Conservation (phyloP, 2,329 filamentous ascomycete species). For the Fusarium mexicanum region DNA sequence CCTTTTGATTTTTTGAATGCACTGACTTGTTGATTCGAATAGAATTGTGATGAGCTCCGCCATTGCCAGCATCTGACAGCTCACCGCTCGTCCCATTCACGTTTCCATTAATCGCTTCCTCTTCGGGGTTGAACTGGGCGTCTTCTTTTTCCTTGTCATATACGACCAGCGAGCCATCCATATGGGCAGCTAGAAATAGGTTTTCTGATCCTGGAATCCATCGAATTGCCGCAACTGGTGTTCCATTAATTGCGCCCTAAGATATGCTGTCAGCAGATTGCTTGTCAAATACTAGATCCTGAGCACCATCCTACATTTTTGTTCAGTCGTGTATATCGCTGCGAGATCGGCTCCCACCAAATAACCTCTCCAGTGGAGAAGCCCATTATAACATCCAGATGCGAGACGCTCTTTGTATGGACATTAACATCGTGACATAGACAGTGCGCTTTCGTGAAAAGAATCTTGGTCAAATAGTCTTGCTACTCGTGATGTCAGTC, state of each 20-base stretch:
- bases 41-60: constrained; percentile 50
- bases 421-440: constrained; percentile 93
- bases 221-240: constrained; percentile 84
- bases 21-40: constrained; percentile 90
- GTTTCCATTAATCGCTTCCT: constrained; percentile 62
- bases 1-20: constrained; percentile 91
- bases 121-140: constrained; percentile 78
- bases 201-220: constrained; percentile 97
- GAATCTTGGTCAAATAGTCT: constrained; percentile 92
- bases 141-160: constrained; percentile 99
- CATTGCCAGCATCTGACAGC: constrained; percentile 49
- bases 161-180: constrained; percentile 89
- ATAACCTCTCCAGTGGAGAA: constrained; percentile 97
- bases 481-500: constrained; percentile 61
- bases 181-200: constrained; percentile 89
- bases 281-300: not conserved
- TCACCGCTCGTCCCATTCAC: constrained; percentile 54
- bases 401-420: constrained; percentile 78
- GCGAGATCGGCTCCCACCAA: constrained; percentile 97
- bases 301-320: constrained; percentile 75
- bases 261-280: constrained; percentile 12
- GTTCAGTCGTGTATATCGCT: constrained; percentile 94
- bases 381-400: constrained; percentile 93
- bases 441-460: constrained; percentile 96
- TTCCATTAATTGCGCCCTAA: constrained; percentile 87